Conservation (phyloP, 2,329 filamentous ascomycete species). For the Arthroderma sp. region DNA sequence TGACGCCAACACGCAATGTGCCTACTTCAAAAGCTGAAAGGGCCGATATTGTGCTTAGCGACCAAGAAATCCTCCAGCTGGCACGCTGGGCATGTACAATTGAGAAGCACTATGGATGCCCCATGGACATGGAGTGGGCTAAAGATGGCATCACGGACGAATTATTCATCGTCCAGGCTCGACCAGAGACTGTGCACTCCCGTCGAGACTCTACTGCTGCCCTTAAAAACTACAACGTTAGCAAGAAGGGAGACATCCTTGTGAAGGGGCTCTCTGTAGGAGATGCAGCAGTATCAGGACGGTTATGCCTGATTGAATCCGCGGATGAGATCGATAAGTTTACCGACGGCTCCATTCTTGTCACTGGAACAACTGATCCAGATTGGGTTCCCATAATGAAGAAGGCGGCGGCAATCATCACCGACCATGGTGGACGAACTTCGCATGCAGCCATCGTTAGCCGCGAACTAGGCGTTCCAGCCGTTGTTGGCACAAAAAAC, state of each 20-base stretch:
- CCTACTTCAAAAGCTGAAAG: constrained; percentile 2
- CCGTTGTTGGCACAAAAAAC: constrained; percentile 24
- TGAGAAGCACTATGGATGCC: constrained; percentile 1
- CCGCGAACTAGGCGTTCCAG: constrained; percentile 27
- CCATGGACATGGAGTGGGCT: constrained; percentile 2
- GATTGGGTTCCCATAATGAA: constrained; percentile 3
- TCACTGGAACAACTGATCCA: not conserved
- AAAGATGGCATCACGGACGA: not conserved
- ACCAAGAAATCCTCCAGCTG: not conserved
- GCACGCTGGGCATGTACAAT: constrained; percentile 1
- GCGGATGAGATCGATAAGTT: constrained; percentile 1
- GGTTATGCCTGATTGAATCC: not conserved
- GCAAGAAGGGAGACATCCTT: not conserved
- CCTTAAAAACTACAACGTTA: not conserved
- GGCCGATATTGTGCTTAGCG: constrained; percentile 1
- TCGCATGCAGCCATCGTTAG: constrained; percentile 16
- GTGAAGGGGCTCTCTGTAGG: not conserved
- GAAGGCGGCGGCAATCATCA: constrained; percentile 1
- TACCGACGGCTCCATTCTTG: constrained; percentile 1
- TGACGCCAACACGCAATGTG: not conserved
- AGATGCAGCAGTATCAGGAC: constrained; percentile 1
- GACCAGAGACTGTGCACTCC: constrained; percentile 2
- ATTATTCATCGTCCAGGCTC: constrained; percentile 2
- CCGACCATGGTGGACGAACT: not conserved
- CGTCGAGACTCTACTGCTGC: not conserved